These are phyloP conservation scores for Sclerotinia minor DNA, from an alignment of 2,329 filamentous ascomycete genomes.

Conservation along the genomic window DNA sequence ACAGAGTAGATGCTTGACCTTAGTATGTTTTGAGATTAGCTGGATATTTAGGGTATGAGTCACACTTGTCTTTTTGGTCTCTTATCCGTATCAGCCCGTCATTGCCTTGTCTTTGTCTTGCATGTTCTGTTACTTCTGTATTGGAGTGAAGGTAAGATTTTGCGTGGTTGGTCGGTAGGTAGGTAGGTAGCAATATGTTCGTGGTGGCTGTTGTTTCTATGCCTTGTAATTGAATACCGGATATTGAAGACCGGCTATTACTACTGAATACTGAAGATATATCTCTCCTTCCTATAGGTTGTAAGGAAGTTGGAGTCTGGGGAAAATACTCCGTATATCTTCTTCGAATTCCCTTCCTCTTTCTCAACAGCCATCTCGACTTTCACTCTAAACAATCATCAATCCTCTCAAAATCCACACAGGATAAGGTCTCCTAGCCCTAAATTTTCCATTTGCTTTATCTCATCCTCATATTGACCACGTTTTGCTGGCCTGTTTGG, in stretches of 20 bases:
- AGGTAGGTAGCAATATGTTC: not conserved
- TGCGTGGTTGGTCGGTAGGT: not conserved
- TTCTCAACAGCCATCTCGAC: too few species aligned
- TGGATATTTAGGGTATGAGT: not conserved
- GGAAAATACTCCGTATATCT: not conserved
- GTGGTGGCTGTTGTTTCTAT: not conserved
- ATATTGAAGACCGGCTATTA: too few species aligned
- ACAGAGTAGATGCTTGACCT: not conserved
- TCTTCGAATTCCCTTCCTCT: not conserved
- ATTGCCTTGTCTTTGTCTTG: not conserved
- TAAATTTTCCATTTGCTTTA: not conserved
- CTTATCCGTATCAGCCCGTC: not conserved
- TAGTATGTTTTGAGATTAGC: constrained; percentile 2
- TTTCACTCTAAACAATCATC: not conserved
- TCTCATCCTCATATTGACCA: not conserved
- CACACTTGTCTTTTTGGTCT: not conserved
- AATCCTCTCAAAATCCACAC: not conserved
- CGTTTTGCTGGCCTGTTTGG: too few species aligned
- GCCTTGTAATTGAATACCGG: not conserved
- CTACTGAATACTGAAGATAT: too few species aligned
- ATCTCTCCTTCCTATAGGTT: too few species aligned
- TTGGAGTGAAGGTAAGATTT: not conserved
- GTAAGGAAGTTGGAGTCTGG: not conserved
- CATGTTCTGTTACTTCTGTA: too few species aligned
- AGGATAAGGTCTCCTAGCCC: constrained; percentile 11